Evolutionary conservation across 768 basidiomycete species (phyloP).

Genomic region (Coprinellus micaceus): DNA sequence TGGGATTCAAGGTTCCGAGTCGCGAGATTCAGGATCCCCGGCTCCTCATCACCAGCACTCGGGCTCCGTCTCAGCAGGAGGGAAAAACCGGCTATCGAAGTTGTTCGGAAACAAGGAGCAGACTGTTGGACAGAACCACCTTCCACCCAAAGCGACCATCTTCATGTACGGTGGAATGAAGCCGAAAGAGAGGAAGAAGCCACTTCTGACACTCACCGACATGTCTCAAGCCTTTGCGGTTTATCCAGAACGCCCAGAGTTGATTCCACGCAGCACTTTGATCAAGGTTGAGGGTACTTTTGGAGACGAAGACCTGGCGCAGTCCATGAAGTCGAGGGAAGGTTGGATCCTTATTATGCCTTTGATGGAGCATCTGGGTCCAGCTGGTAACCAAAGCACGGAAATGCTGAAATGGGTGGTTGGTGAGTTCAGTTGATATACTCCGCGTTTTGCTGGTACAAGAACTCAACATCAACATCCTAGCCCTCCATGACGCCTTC

Average conservation of each 20-base stretch:
- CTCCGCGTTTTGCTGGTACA: not conserved
- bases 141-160: slow-evolving; percentile 38
- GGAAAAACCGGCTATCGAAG: slow-evolving; percentile 63
- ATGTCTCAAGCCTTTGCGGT: slow-evolving; percentile 89
- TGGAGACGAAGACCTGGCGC: slow-evolving; percentile 71
- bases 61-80: slow-evolving; percentile 11
- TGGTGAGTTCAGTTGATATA: slow-evolving; percentile 47
- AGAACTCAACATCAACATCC: slow-evolving; percentile 14
- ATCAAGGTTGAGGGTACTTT: slow-evolving; percentile 89
- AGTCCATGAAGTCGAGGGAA: slow-evolving; percentile 62
- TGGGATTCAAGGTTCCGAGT: too few species aligned
- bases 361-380: slow-evolving; percentile 59
- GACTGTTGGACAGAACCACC: slow-evolving; percentile 20
- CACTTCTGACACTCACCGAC: slow-evolving; percentile 63
- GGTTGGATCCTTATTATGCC: slow-evolving; percentile 93
- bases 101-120: slow-evolving; percentile 59
- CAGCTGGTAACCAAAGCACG: slow-evolving; percentile 44
- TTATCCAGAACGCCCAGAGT: slow-evolving; percentile 91
- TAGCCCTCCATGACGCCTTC: slow-evolving; percentile 84
- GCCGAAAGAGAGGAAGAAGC: slow-evolving; percentile 69
- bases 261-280: slow-evolving; percentile 84
- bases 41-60: slow-evolving; percentile 16
- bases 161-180: slow-evolving; percentile 62
- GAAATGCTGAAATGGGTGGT: slow-evolving; percentile 93
- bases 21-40: slow-evolving; percentile 20